Evolutionary conservation across 2,329 filamentous ascomycete species (phyloP).

Genomic region (Teratosphaeria viscida): DNA sequence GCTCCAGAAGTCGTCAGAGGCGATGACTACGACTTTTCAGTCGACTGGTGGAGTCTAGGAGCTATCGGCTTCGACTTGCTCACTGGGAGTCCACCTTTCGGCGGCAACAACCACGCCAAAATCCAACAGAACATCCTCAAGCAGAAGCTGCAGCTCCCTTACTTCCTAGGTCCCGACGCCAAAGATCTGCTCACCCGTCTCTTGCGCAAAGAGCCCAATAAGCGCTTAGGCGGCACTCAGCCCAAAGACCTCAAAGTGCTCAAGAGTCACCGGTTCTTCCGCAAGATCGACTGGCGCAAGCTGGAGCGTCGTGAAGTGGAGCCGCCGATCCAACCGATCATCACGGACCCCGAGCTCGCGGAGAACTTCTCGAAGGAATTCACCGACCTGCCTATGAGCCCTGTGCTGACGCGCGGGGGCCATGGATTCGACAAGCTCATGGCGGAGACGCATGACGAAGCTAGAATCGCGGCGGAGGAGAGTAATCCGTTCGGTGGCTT

Average conservation of each 20-base stretch:
- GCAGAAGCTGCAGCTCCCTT: conserved; percentile 79
- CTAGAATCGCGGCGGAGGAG: conserved; percentile 18
- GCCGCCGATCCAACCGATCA: conserved; percentile 83
- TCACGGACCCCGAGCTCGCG: conserved; percentile 88
- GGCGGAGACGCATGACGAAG: conserved; percentile 8
- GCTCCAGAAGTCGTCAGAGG: conserved; percentile 87
- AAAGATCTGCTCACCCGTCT: conserved; percentile 88
- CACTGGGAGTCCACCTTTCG: conserved; percentile 85
- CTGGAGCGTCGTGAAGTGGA: conserved; percentile 72
- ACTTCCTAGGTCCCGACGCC: conserved; percentile 81
- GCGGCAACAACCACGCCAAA: conserved; percentile 82
- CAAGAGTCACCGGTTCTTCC: conserved; percentile 92
- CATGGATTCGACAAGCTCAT: conserved; percentile 14
- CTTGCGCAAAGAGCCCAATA: conserved; percentile 81
- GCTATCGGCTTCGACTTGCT: conserved; percentile 86
- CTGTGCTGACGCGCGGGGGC: conserved; percentile 39
- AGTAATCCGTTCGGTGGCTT: conserved; percentile 43
- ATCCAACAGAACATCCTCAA: conserved; percentile 93
- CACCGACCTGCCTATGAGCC: conserved; percentile 72
- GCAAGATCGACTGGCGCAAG: conserved; percentile 88
- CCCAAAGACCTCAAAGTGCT: conserved; percentile 76
- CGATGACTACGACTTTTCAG: conserved; percentile 81
- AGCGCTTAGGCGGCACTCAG: conserved; percentile 80
- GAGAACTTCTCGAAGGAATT: conserved; percentile 97
- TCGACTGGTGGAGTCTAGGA: conserved; percentile 98